Evolutionary conservation across 2,329 filamentous ascomycete species (phyloP).

Genomic region (Paecilomyces niveus): DNA sequence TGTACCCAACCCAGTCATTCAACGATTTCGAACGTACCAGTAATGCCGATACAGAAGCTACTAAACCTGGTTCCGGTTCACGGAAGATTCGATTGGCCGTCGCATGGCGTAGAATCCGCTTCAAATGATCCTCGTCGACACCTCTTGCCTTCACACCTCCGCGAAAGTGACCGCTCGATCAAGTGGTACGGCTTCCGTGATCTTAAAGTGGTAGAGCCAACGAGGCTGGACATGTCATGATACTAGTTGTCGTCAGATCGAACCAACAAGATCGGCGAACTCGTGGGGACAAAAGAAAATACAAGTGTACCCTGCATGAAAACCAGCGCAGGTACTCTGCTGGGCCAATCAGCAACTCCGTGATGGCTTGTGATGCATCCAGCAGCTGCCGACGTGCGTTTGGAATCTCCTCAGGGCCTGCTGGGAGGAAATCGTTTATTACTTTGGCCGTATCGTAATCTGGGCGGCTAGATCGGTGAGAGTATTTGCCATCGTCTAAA

Average conservation of each 20-base stretch:
- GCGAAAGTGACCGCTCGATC: constrained; percentile 10
- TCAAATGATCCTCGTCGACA: constrained; percentile 13
- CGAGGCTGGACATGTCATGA: constrained; percentile 12
- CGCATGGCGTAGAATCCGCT: constrained; percentile 19
- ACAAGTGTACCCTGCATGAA: constrained; percentile 1
- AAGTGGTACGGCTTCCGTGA: constrained; percentile 17
- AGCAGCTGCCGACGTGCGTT: constrained; percentile 2
- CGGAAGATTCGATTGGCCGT: constrained; percentile 21
- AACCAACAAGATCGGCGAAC: neutral
- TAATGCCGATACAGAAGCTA: constrained; percentile 10
- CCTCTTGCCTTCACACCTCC: constrained; percentile 10
- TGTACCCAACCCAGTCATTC: constrained; percentile 8
- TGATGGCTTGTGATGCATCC: constrained; percentile 2
- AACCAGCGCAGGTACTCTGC: constrained; percentile 2
- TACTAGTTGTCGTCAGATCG: constrained; percentile 2
- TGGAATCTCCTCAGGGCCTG: constrained; percentile 1
- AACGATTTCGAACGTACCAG: constrained; percentile 3
- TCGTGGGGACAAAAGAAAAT: neutral
- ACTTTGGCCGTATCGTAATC: constrained; percentile 1
- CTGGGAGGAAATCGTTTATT: constrained; percentile 3
- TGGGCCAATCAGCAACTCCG: constrained; percentile 1
- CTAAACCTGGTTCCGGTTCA: constrained; percentile 18
- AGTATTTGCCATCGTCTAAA: neutral
- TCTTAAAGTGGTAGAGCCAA: constrained; percentile 16
- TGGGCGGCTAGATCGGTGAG: constrained; percentile 2